phyloP scores from a whole-genome alignment of 306 rosid species.

The Rosa persica region DNA sequence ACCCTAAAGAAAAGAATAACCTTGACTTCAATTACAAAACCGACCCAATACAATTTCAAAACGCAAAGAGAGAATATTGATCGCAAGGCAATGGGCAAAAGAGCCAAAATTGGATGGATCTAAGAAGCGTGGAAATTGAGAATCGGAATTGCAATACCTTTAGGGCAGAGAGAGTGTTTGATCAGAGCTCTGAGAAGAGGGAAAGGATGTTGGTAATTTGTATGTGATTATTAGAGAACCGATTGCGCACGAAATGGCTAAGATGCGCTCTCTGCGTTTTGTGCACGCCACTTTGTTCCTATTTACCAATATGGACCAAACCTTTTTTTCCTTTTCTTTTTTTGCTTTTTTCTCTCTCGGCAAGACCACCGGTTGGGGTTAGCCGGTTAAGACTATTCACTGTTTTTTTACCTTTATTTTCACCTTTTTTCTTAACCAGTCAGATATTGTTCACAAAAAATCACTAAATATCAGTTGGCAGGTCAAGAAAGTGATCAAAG shows the following conservation, averaged over 20 bases:
- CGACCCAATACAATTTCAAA: neutral
- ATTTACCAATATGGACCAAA: too few relatives aligned
- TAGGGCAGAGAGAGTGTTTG: neutral
- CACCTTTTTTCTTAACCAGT: too few relatives aligned
- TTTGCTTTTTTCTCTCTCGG: too few relatives aligned
- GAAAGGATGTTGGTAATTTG: neutral
- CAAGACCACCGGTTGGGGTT: too few relatives aligned
- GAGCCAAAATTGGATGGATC: slow-evolving; percentile 9
- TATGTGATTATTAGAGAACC: neutral
- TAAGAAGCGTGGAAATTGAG: neutral
- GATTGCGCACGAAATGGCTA: slow-evolving; percentile 10
- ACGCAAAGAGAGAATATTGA: neutral
- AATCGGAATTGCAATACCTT: slow-evolving; percentile 7
- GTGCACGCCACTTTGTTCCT: neutral
- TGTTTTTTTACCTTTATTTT: too few relatives aligned
- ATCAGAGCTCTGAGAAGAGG: neutral
- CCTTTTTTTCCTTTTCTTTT: too few relatives aligned
- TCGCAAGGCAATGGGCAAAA: neutral
- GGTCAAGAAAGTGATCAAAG: too few relatives aligned
- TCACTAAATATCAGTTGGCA: too few relatives aligned
- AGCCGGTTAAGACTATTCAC: too few relatives aligned
- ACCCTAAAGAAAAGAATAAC: neutral
- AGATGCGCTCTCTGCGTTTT: slow-evolving; percentile 4
- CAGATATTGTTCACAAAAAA: too few relatives aligned
- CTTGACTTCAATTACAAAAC: neutral